Base-by-base conservation (phyloP, 495 filamentous ascomycete species). In the Rhizodiscina lignyota region DNA sequence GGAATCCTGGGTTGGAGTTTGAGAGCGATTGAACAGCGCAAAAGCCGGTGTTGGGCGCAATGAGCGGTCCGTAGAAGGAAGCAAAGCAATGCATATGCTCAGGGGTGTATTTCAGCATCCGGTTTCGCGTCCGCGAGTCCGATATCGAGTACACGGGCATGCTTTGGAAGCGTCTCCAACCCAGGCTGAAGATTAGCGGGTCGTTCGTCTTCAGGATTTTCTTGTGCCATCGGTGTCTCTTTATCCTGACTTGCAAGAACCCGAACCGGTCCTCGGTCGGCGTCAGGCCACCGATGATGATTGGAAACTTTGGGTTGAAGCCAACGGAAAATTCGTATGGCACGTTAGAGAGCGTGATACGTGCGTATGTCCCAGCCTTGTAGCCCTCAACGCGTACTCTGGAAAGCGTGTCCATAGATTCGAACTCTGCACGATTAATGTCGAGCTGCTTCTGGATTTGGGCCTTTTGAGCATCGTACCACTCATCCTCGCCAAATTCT, bases 81-180 rank as follows among this genome's bases (percentile, higher is more conserved):
- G 71, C 87, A 45, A 85, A 87, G 51, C 89, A 97, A 53, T 94
- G 87, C 84, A 94, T 96, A 42, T 97, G 89, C 61, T 97, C 84
- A 2, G 84, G 85, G 1, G 80, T 85, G 55, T 94, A 97, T 48
- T 97, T 97, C 33, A 97, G 68, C 87, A 97, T 93, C 21, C 89
- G 77, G 56, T 94, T 93, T 42, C 89, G 72, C 4, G 79, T 87
- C 30, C 91, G 75, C 40, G 76, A 86, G 56, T 94, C 91, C 16
- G 81, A 91, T 21, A 87, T 92, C 58, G 79, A 84, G 64, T 94
- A 96, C 32, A 96, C 70, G 0, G 89, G 89, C 40, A 93, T 60
- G 2, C 79, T 70, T 56, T 96, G 89, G 63, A 96, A 96, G 34
- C 89, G 68, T 33, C 89, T 70, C 89, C 89, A 97, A n/a, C 89